Evolutionary conservation across 495 filamentous ascomycete species (phyloP).

Genomic region (Umbilicaria muhlenbergii): DNA sequence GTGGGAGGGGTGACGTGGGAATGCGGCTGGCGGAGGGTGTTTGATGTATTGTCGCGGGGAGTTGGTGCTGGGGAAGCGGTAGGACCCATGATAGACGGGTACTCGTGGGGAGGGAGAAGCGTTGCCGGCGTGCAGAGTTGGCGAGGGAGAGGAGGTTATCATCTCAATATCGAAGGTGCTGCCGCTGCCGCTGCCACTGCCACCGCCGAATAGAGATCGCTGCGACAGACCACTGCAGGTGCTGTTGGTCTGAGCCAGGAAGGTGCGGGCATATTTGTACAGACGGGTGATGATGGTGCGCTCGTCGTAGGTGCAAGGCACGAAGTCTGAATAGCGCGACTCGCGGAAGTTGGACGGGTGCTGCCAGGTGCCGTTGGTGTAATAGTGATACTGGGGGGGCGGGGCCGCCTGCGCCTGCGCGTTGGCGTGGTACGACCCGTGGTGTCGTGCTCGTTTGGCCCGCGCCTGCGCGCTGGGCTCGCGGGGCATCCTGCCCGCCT

Average conservation of each 20-base stretch:
- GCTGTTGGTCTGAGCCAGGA: slow-evolving; percentile 12
- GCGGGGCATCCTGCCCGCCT: too few species aligned
- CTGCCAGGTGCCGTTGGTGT: slow-evolving; percentile 10
- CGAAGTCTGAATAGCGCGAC: slow-evolving; percentile 13
- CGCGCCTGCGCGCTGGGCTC: too few species aligned
- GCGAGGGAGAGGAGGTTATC: slow-evolving; percentile 18
- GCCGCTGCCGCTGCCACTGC: slow-evolving; percentile 4
- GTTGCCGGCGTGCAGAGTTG: slow-evolving; percentile 12
- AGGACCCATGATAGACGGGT: slow-evolving; percentile 11
- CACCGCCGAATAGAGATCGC: slow-evolving; percentile 5
- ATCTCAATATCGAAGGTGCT: slow-evolving; percentile 14
- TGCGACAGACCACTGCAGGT: slow-evolving; percentile 1
- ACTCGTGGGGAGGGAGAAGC: slow-evolving; percentile 9
- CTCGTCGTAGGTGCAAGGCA: slow-evolving; percentile 16
- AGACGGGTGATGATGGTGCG: slow-evolving; percentile 10
- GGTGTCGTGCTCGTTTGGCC: slow-evolving; percentile 3
- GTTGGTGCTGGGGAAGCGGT: slow-evolving; percentile 10
- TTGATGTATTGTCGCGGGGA: slow-evolving; percentile 14
- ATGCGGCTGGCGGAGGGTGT: slow-evolving; percentile 12
- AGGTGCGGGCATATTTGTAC: slow-evolving; percentile 16
- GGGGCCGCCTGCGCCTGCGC: background rate
- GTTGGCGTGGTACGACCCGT: background rate
- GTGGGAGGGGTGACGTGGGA: slow-evolving; percentile 9
- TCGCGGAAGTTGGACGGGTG: slow-evolving; percentile 7
- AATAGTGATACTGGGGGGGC: background rate